Conservation (phyloP, 2,329 filamentous ascomycete species). For the Exophiala phaeomuriformis region DNA sequence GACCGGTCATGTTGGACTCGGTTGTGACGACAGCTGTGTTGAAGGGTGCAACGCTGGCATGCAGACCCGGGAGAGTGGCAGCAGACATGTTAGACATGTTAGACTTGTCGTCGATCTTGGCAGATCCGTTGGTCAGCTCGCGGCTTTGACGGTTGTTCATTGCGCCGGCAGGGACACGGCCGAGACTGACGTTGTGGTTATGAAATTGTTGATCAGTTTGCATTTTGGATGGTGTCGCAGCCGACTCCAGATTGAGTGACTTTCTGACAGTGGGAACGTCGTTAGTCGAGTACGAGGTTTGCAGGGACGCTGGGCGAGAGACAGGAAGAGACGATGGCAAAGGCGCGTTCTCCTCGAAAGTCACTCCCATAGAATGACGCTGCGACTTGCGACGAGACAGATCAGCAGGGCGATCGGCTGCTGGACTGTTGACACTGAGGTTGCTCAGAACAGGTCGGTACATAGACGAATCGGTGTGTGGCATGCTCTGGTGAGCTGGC, state of each 20-base stretch:
- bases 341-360: conserved; percentile 27
- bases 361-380: conserved; percentile 41
- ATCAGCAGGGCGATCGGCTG: conserved; percentile 29
- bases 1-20: conserved; percentile 31
- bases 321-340: conserved; percentile 36
- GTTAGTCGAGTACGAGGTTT: conserved; percentile 82
- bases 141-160: conserved; percentile 64
- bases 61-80: conserved; percentile 43
- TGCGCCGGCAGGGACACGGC: conserved; percentile 64
- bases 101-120: conserved; percentile 22
- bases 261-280: conserved; percentile 82
- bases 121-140: conserved; percentile 47
- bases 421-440: conserved; percentile 30
- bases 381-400: conserved; percentile 34
- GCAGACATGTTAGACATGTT: conserved; percentile 5
- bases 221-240: conserved; percentile 47
- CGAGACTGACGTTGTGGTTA: conserved; percentile 73
- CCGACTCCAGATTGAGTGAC: conserved; percentile 45
- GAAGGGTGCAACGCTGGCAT: conserved; percentile 73
- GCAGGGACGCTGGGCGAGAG: conserved; percentile 47
- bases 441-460: conserved; percentile 34
- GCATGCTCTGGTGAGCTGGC: conserved; percentile 54
- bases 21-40: conserved; percentile 50
- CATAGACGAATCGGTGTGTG: conserved; percentile 45
- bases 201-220: conserved; percentile 54